Percentiles rank a stretch among this genome's conserved stretches.
Conservation (phyloP, 371 early-diverging fungal genomes). For the Nosema muscidifuracis region DNA sequence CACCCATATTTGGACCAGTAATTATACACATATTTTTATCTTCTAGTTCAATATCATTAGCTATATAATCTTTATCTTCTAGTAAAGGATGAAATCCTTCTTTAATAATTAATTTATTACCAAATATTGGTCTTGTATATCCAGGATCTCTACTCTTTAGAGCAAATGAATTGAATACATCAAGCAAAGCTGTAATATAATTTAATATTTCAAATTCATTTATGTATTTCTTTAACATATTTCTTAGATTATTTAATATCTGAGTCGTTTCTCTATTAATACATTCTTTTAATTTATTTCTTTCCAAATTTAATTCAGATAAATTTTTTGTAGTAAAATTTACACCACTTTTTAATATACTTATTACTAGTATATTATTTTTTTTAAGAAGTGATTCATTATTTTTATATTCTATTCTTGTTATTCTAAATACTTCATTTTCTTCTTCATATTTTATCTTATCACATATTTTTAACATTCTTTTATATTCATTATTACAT, state of each 20-base stretch:
- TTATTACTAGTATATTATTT: conserved; percentile 42
- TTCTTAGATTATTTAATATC: conserved; percentile 22
- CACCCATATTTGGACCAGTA: conserved; percentile 93
- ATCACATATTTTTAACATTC: conserved; percentile 24
- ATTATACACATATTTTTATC: conserved; percentile 69
- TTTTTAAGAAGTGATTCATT: conserved; percentile 37
- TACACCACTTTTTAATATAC: conserved; percentile 59
- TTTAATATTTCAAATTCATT: conserved; percentile 56
- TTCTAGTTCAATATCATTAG: conserved; percentile 76
- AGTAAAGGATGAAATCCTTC: conserved; percentile 60
- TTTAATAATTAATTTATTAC: background rate
- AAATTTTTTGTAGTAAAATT: conserved; percentile 54
- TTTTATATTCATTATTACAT: conserved; percentile 48
- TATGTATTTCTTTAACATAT: conserved; percentile 23
- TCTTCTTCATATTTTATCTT: conserved; percentile 28
- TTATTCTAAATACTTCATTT: conserved; percentile 49
- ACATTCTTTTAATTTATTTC: conserved; percentile 14
- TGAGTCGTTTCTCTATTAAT: conserved; percentile 36
- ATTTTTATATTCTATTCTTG: conserved; percentile 51
- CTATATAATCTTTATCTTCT: conserved; percentile 57
- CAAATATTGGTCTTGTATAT: conserved; percentile 44
- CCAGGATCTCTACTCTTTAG: conserved; percentile 22
- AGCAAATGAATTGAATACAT: conserved; percentile 57
- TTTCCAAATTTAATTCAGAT: conserved; percentile 10
- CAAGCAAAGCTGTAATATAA: conserved; percentile 56